A percentile compares a stretch with the other conserved stretches of the same genome.
Conservation (phyloP, 2,329 filamentous ascomycete species). For the Fusarium pilosicola region DNA sequence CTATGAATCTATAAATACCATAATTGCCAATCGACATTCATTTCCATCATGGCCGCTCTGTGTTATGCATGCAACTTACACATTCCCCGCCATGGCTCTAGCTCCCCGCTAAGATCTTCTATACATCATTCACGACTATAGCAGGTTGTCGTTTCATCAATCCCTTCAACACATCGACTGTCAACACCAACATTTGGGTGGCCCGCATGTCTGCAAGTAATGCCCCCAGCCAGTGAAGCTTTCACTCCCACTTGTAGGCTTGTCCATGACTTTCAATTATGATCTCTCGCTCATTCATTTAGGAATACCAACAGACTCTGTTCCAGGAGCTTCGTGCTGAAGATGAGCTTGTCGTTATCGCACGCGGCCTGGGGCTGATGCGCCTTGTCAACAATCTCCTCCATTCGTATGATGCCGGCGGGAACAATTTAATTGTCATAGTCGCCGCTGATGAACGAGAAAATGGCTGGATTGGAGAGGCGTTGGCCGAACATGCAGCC, state of each 20-base stretch:
- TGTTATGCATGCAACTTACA: background rate
- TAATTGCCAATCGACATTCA: background rate
- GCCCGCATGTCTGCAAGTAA: conserved; percentile 62
- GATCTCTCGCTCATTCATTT: conserved; percentile 22
- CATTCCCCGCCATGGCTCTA: conserved; percentile 13
- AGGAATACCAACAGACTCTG: conserved; percentile 94
- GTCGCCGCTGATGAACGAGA: conserved; percentile 92
- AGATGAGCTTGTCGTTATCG: conserved; percentile 93
- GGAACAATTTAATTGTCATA: conserved; percentile 90
- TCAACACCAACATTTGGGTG: conserved; percentile 31
- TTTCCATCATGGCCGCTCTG: conserved; percentile 5
- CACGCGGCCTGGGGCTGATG: conserved; percentile 89
- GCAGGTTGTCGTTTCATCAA: conserved; percentile 6
- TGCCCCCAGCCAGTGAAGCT: conserved; percentile 79
- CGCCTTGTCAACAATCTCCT: conserved; percentile 95
- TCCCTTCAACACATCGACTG: conserved; percentile 19
- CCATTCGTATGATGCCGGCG: conserved; percentile 95
- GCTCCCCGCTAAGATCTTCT: conserved; percentile 28
- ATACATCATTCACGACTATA: conserved; percentile 27
- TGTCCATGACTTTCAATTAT: background rate
- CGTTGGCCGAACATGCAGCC: conserved; percentile 92
- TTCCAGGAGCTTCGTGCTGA: conserved; percentile 90
- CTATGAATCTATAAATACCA: background rate
- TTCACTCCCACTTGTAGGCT: conserved; percentile 69
- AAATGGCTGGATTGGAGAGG: conserved; percentile 97